phyloP scores from a whole-genome alignment of 371 early-diverging fungal genomes.

The Mucor indicus region DNA sequence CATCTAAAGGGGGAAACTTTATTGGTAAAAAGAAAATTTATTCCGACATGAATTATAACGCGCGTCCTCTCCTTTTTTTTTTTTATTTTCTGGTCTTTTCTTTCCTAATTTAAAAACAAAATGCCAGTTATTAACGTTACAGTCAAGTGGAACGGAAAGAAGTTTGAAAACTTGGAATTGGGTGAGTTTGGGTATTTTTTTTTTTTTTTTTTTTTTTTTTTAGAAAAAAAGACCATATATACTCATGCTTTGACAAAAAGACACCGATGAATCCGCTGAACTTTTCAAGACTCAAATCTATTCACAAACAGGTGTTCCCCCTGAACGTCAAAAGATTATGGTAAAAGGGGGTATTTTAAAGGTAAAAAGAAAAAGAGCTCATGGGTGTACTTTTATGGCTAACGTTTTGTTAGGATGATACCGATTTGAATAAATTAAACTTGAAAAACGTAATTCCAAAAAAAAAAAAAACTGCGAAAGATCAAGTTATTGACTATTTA shows the following conservation, averaged over 20 bases:
- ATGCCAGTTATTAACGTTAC: slow-evolving; percentile 63
- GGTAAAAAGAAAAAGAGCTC: slow-evolving; percentile 36
- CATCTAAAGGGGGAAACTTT: no score
- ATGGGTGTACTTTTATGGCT: neutral
- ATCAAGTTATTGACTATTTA: neutral
- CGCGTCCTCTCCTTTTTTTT: slow-evolving; percentile 9
- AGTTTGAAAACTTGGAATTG: slow-evolving; percentile 78
- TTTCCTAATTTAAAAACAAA: neutral
- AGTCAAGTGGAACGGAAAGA: slow-evolving; percentile 92
- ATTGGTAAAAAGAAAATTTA: no score
- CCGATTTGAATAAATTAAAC: slow-evolving; percentile 62
- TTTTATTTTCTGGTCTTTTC: no score
- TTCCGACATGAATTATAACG: no score
- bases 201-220: no score
- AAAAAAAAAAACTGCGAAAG: neutral
- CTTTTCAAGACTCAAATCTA: slow-evolving; percentile 90
- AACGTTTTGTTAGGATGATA: slow-evolving; percentile 58
- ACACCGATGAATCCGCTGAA: slow-evolving; percentile 72
- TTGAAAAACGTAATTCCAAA: slow-evolving; percentile 57
- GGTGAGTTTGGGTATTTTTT: no score
- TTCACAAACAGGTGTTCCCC: slow-evolving; percentile 90
- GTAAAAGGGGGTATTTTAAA: slow-evolving; percentile 93
- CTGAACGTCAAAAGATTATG: slow-evolving; percentile 92
- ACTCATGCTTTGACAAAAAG: slow-evolving; percentile 17
- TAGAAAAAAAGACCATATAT: neutral